Base-by-base conservation (phyloP, 805 yeast genomes). In the Saccharomyces cerevisiae region DNA sequence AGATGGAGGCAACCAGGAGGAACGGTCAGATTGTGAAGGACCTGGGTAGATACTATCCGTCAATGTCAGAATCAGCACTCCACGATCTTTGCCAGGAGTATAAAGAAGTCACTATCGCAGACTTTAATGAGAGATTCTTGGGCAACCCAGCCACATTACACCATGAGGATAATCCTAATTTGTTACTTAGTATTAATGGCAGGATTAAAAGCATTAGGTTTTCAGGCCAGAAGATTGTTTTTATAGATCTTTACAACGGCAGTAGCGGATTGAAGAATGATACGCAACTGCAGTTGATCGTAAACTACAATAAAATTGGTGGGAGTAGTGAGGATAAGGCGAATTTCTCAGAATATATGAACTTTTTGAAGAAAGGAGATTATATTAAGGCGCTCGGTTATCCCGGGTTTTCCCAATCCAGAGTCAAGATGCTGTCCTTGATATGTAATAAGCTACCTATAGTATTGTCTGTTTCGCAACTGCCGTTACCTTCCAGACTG, bases 381-480 rank as follows among this genome's bases (percentile, higher is more conserved):
- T 79, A 77, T 47, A 71, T 92, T 3, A 71, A 80, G 6, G 81
- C 84, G 26, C 62, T 70, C 2, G 99, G 99, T 0, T 65, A 61
- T 26, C 90, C 97, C 0, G 88, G 92, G 27, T 67, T 79, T 2
- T 88, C 97, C 0, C 82, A 84, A 53, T 57, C 59, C 22, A 52
- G 53, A 22, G 52, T 52, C 32, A 53, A 41, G 46, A 50, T 26
- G 22, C 28, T 53, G 9, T 53, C 96, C 1, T 63, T 92, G 51
- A 81, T 86, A 57, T 76, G 84, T 11, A 69, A 71, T 0, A 55
- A 65, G n/a, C 76, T 82, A 1, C 66, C 87, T 1, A 56, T 50
- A 27, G 68, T 89, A 11, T 76, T 86, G 6, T 69, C 91, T 0
- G 92, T 96, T 0, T 78, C 91, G 21, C 74, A 89, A 53, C 79